Conservation (phyloP, 2,329 filamentous ascomycete genomes). For the Aureobasidium namibiae region DNA sequence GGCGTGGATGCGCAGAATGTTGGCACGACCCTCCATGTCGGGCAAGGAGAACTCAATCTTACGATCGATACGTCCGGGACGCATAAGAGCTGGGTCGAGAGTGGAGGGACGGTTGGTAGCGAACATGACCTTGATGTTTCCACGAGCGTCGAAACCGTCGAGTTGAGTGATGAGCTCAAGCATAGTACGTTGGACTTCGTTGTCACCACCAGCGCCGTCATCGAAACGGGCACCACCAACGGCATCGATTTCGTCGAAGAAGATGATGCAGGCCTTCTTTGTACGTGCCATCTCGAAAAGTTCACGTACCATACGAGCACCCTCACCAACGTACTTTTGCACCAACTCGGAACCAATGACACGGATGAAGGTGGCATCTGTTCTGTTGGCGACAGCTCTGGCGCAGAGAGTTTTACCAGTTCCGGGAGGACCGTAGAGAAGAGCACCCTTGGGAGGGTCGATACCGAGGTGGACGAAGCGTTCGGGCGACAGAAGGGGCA, state of each 20-base stretch:
- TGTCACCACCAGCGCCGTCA: constrained; percentile 91
- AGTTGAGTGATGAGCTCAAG: constrained; percentile 94
- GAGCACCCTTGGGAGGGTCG: constrained; percentile 92
- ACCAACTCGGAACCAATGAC: constrained; percentile 97
- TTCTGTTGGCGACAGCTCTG: constrained; percentile 92
- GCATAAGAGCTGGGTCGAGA: constrained; percentile 92
- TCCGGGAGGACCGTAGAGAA: constrained; percentile 92
- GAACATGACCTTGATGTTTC: constrained; percentile 99
- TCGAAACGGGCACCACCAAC: constrained; percentile 94
- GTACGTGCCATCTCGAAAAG: constrained; percentile 99
- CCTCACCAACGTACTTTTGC: constrained; percentile 98
- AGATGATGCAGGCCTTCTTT: constrained; percentile 99
- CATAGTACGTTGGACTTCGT: constrained; percentile 97
- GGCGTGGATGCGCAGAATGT: constrained; percentile 95
- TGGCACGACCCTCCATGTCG: constrained; percentile 92
- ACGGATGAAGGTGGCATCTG: constrained; percentile 95
- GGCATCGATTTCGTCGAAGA: constrained; percentile 97
- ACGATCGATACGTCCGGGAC: constrained; percentile 91
- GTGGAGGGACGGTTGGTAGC: constrained; percentile 95
- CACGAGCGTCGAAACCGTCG: constrained; percentile 90
- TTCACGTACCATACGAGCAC: constrained; percentile 95
- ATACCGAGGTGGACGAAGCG: constrained; percentile 98
- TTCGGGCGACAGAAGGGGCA: constrained; percentile 92
- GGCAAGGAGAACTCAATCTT: constrained; percentile 99
- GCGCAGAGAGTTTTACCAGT: constrained; percentile 99